phyloP scores from a whole-genome alignment of 345 rosid genomes.

The Bruguiera gymnorhiza region DNA sequence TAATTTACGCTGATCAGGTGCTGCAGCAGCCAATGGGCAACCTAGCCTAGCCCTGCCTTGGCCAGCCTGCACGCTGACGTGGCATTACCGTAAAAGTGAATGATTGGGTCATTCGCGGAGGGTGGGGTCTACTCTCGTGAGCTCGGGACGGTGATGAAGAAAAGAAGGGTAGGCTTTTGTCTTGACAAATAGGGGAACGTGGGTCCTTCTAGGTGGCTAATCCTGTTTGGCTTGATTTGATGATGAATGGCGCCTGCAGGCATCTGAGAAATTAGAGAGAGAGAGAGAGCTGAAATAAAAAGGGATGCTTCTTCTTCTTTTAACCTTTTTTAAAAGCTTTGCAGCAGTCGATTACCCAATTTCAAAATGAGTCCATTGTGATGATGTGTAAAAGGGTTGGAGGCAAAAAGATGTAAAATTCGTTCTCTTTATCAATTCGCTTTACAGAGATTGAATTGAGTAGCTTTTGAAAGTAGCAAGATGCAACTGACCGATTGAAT shows the following conservation, averaged over 20 bases:
- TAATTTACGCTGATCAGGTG: constrained; percentile 47
- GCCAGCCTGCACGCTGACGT: constrained; percentile 13
- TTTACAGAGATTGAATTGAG: neutral
- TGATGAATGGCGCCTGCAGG: constrained; percentile 22
- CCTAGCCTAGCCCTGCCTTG: neutral
- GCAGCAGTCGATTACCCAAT: no score
- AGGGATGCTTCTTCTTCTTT: neutral
- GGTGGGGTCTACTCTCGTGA: neutral
- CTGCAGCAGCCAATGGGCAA: constrained; percentile 24
- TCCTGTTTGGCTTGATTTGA: constrained; percentile 17
- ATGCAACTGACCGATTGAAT: neutral
- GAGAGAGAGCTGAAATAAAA: neutral
- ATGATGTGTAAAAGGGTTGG: neutral
- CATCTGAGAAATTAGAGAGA: neutral
- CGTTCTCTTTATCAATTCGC: neutral
- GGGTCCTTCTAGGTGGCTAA: constrained; percentile 47
- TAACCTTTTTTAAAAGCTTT: neutral
- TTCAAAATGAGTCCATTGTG: neutral
- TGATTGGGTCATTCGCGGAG: constrained; percentile 18
- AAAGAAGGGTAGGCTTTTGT: neutral
- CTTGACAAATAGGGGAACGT: constrained; percentile 24
- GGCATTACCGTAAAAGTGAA: constrained; percentile 23
- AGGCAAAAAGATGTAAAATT: neutral
- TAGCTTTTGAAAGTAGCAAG: neutral
- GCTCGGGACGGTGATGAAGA: neutral